phyloP scores from a whole-genome alignment of 768 basidiomycete species.

The Scleroderma bovista region DNA sequence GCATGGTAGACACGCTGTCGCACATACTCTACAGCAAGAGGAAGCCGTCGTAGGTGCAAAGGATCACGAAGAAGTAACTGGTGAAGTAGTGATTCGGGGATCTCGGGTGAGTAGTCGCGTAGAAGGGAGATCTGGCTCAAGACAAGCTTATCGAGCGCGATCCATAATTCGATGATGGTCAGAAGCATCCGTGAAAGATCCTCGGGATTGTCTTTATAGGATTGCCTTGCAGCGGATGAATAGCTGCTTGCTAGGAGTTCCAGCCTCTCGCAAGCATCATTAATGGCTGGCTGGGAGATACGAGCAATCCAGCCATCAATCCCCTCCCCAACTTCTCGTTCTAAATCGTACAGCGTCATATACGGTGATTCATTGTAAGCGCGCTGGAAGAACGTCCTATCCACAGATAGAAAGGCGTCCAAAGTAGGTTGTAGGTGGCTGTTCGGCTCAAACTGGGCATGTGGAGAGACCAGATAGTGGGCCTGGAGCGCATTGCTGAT shows the following conservation, averaged over 20 bases:
- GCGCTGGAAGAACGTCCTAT: conserved; percentile 11
- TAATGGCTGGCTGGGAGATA: conserved; percentile 9
- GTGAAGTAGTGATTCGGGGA: conserved; percentile 34
- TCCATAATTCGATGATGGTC: conserved; percentile 34
- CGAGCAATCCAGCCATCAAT: conserved; percentile 30
- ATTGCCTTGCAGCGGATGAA: conserved; percentile 15
- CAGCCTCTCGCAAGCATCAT: conserved; percentile 21
- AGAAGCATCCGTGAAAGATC: conserved; percentile 37
- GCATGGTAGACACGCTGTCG: conserved; percentile 17
- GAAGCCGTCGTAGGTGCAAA: conserved; percentile 23
- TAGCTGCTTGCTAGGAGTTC: conserved; percentile 24
- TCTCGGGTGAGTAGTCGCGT: conserved; percentile 40
- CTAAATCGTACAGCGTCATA: conserved; percentile 33
- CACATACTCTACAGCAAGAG: conserved; percentile 27
- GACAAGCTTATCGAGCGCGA: conserved; percentile 35
- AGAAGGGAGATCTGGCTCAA: conserved; percentile 33
- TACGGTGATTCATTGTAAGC: conserved; percentile 6
- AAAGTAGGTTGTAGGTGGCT: conserved; percentile 9
- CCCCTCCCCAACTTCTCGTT: conserved; percentile 24
- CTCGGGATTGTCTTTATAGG: conserved; percentile 34
- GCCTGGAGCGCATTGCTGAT: conserved; percentile 16
- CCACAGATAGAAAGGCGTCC: conserved; percentile 11
- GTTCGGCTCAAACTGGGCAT: neutral
- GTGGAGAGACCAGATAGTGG: conserved; percentile 1
- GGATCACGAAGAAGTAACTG: conserved; percentile 35